A percentile compares a stretch with the other conserved stretches of the same genome.
Evolutionary conservation across 2,329 filamentous ascomycete species (phyloP).

Genomic region (Aspergillus neotritici): DNA sequence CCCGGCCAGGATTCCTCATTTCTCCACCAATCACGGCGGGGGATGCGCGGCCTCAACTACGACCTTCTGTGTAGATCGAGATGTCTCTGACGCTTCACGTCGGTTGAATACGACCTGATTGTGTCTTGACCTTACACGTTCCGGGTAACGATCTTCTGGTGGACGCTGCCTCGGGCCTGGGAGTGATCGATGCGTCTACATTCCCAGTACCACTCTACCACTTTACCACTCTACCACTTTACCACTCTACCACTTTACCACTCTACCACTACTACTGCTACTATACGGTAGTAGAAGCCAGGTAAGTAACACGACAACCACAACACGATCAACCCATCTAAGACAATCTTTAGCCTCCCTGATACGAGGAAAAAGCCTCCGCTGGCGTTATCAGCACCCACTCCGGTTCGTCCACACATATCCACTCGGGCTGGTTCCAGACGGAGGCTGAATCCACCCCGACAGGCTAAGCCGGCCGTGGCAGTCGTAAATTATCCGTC

Average conservation of each 20-base stretch:
- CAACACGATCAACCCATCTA: neutral
- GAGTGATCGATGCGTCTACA: too few species aligned
- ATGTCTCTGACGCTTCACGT: too few species aligned
- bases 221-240: too few species aligned
- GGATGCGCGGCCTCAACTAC: neutral
- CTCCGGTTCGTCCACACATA: constrained; percentile 9
- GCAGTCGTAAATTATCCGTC: constrained; percentile 4
- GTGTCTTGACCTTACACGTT: too few species aligned
- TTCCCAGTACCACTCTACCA: too few species aligned
- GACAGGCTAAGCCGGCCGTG: neutral
- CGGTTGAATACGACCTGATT: too few species aligned
- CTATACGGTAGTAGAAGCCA: neutral
- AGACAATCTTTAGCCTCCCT: too few species aligned
- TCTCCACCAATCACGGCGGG: constrained; percentile 29
- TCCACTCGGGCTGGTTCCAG: constrained; percentile 5
- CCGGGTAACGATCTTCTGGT: too few species aligned
- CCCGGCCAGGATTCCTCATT: constrained; percentile 22
- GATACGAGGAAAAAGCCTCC: constrained; percentile 20
- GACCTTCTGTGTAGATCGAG: neutral
- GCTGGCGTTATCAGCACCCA: constrained; percentile 4
- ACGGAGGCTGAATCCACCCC: too few species aligned
- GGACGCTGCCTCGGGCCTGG: too few species aligned
- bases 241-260: too few species aligned
- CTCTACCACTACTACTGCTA: neutral
- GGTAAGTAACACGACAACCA: neutral